Conservation (phyloP, 257 asterid species). For the Gardenia jasminoides region DNA sequence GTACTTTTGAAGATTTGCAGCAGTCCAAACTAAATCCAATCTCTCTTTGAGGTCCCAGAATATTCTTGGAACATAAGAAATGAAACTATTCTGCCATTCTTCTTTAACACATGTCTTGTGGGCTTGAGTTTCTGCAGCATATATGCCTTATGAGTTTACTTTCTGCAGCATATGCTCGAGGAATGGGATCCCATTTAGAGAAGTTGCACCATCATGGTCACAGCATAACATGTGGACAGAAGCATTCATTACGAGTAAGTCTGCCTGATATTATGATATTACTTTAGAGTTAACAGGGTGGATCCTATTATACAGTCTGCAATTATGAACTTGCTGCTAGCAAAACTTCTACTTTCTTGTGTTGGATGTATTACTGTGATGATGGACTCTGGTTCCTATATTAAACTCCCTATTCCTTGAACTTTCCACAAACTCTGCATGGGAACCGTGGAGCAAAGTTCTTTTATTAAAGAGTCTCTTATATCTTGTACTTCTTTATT, state of each 20-base stretch:
- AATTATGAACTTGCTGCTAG: not conserved
- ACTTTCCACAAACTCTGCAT: not conserved
- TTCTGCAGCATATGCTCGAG: conserved; percentile 64
- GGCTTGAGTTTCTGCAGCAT: conserved; percentile 42
- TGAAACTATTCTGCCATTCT: conserved; percentile 1
- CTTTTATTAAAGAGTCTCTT: not conserved
- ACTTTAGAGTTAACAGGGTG: not conserved
- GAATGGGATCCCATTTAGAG: conserved; percentile 63
- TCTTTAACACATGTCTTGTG: not conserved
- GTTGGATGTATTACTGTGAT: not conserved
- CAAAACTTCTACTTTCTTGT: not conserved
- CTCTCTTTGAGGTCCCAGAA: not conserved
- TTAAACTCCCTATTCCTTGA: not conserved
- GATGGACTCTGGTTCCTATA: not conserved
- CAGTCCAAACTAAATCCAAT: not conserved
- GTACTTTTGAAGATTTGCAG: not conserved
- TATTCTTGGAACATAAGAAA: not conserved
- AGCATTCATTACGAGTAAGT: conserved; percentile 86
- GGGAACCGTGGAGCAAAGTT: not conserved
- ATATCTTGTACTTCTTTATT: not conserved
- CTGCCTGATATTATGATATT: not conserved
- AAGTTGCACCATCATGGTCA: conserved; percentile 92
- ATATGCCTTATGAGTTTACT: conserved; percentile 9
- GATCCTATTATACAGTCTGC: not conserved
- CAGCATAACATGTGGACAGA: conserved; percentile 67